Conservation (phyloP, 2,329 filamentous ascomycete genomes). For the Myriosclerotinia duriaeana region DNA sequence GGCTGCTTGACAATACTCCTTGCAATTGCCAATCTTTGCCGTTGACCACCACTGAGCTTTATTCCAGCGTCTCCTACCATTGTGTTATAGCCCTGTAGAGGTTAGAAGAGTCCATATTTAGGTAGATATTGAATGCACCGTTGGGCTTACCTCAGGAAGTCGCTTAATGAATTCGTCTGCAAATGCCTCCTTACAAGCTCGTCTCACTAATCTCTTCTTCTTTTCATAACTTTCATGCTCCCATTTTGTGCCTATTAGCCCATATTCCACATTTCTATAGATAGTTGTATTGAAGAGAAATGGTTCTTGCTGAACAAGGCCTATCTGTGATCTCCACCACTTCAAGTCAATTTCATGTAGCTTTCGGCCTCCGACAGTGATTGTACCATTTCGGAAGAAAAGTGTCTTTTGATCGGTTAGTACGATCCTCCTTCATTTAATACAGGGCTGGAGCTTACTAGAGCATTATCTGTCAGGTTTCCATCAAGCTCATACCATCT, state of each 20-base stretch:
- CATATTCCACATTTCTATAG: conserved; percentile 31
- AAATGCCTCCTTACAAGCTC: conserved; percentile 55
- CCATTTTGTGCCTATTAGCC: conserved; percentile 30
- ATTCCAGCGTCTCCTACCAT: conserved; percentile 72
- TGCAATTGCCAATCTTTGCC: conserved; percentile 72
- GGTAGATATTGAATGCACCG: neutral
- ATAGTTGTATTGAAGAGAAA: conserved; percentile 54
- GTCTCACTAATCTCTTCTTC: conserved; percentile 33
- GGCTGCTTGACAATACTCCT: conserved; percentile 55
- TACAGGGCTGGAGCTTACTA: conserved; percentile 26
- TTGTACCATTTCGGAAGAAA: conserved; percentile 31
- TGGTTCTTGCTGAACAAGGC: conserved; percentile 56
- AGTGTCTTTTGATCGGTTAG: conserved; percentile 28
- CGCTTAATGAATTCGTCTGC: conserved; percentile 56
- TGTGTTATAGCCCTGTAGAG: conserved; percentile 61
- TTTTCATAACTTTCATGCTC: conserved; percentile 24
- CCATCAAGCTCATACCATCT: conserved; percentile 65
- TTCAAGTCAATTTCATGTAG: conserved; percentile 26
- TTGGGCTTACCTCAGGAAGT: conserved; percentile 46
- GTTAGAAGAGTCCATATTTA: neutral
- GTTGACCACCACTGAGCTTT: conserved; percentile 76
- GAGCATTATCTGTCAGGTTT: conserved; percentile 36
- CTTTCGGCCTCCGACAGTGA: conserved; percentile 28
- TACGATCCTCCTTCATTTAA: neutral
- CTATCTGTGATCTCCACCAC: conserved; percentile 48